phyloP scores from a whole-genome alignment of 2,329 filamentous ascomycete species.

The Clarireedia homoeocarpa region DNA sequence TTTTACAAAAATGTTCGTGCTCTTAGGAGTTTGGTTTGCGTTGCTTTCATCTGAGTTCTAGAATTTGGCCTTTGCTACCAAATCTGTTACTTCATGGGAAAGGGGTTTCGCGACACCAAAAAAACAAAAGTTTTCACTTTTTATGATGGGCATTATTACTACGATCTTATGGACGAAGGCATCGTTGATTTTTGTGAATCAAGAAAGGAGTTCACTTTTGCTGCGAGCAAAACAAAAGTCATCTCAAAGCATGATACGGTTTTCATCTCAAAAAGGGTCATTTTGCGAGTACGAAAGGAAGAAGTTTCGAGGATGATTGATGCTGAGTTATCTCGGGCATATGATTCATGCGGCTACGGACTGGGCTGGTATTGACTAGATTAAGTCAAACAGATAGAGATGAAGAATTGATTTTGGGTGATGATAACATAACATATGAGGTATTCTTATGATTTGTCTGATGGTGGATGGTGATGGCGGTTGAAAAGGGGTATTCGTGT shows the following conservation, averaged over 20 bases:
- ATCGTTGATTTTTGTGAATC: background rate
- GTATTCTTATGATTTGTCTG: no score
- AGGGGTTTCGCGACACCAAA: background rate
- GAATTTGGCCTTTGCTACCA: conserved; percentile 5
- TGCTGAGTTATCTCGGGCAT: conserved; percentile 4
- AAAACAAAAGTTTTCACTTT: background rate
- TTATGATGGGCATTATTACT: background rate
- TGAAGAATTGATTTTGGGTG: no score
- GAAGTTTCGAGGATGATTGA: conserved; percentile 9
- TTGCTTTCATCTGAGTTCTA: conserved; percentile 9
- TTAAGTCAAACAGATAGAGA: no score
- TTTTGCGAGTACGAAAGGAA: background rate
- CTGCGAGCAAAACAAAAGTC: no score
- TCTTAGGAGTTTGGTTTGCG: conserved; percentile 6
- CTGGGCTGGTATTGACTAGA: background rate
- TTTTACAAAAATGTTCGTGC: conserved; percentile 4
- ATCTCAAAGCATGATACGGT: no score
- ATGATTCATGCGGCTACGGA: conserved; percentile 10
- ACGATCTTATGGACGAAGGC: background rate
- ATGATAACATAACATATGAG: no score
- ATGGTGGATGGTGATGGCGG: no score
- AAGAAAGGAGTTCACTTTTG: no score
- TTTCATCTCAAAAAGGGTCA: background rate
- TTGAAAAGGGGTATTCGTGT: no score
- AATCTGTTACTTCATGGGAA: background rate